phyloP scores from a whole-genome alignment of 768 basidiomycete genomes.

The Tephrocybe sp. region DNA sequence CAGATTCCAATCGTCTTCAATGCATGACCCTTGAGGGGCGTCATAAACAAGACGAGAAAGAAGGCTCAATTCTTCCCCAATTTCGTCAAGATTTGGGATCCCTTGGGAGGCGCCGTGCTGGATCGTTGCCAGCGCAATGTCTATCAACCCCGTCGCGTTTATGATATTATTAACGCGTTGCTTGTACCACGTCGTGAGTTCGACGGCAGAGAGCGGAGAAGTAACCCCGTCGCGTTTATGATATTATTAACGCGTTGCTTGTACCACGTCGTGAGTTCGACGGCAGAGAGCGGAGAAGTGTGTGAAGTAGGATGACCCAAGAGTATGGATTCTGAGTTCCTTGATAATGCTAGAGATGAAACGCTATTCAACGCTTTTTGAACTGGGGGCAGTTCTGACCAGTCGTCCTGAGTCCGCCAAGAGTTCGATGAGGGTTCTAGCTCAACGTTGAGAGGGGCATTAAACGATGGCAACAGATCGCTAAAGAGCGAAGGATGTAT shows the following conservation, averaged over 20 bases:
- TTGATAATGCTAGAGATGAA: conserved; percentile 11
- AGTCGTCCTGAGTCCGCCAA: conserved; percentile 60
- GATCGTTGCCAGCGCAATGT: conserved; percentile 73
- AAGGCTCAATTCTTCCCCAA: conserved; percentile 91
- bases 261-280: conserved; percentile 77
- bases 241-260: conserved; percentile 58
- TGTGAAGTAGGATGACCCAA: conserved; percentile 6
- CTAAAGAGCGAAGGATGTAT: conserved; percentile 60
- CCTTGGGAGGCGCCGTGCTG: conserved; percentile 87
- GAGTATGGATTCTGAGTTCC: conserved; percentile 1
- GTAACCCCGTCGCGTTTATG: conserved; percentile 67
- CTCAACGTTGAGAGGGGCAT: conserved; percentile 49
- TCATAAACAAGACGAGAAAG: conserved; percentile 89
- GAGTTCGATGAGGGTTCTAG: conserved; percentile 22
- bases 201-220: conserved; percentile 41
- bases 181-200: conserved; percentile 77
- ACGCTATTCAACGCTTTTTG: conserved; percentile 37
- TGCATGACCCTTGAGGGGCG: conserved; percentile 45
- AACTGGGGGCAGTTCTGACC: conserved; percentile 53
- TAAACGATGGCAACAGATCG: conserved; percentile 63
- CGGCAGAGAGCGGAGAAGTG: conserved; percentile 40
- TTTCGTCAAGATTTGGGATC: conserved; percentile 73
- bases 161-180: conserved; percentile 63
- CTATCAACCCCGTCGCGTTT: conserved; percentile 68
- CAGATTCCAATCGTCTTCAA: conserved; percentile 73